Base-by-base conservation (phyloP, 1,139 yeast genomes). In the Yamadazyma dushanensis region DNA sequence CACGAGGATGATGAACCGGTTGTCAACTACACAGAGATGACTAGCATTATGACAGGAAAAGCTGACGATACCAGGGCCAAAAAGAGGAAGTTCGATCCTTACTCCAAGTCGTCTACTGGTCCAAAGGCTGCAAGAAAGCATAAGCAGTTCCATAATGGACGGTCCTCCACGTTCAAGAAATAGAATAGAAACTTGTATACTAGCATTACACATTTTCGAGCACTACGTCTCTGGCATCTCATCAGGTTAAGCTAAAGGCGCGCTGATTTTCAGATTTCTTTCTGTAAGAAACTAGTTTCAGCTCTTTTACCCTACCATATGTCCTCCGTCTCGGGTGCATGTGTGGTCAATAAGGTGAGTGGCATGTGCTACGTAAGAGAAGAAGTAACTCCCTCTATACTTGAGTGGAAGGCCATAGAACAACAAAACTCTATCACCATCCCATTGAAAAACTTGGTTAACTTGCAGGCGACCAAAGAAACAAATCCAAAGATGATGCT, bases 381-480 rank as follows among this genome's bases (percentile, higher is more conserved):
- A 52, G 89, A 83, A 45, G 66, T 71, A 3, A 66, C 78, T 1
- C 92, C 92, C 0, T 78, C 83, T 27, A 66, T 72, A 31, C 58
- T 84, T 29, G 73, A 72, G 37, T 84, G 94, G 94, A 73, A 78
- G 46, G 84, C 89, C 22, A 80, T 85, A 8, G 86, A 81, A 26
- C 72, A 70, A 34, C 76, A 73, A 39, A 63, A 71, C 18, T 49
- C 66, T 5, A 61, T 78, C 13, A 69, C 70, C 42, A 61, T 80
- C 16, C 73, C 72, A 1, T 61, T 84, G 36, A 76, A 76, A 42
- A 62, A 73, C 16, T 70, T 83, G 30, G 64, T 68, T n/a, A 75
- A 76, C 41, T 59, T 88, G 25, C 88, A 83, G 53, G 95, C 90
- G 1, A 78, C 95, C 1, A 83, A 87, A 16, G 83, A 84, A 9